Conservation (phyloP, 2,329 filamentous ascomycete species). For the Colletotrichum melonis region DNA sequence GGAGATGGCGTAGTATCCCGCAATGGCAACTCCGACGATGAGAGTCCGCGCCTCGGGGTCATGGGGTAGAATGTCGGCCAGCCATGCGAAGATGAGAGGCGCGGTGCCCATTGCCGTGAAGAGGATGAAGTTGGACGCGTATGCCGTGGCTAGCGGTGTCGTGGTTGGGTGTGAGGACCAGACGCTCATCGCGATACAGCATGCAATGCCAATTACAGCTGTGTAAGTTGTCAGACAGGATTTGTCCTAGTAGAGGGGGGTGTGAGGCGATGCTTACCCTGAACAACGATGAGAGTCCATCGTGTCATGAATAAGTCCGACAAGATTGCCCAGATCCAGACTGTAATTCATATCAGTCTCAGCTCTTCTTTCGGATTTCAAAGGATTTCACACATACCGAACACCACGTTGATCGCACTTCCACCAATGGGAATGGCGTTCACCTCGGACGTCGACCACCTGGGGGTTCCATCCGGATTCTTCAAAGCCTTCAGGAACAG, state of each 20-base stretch:
- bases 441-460: constrained; percentile 27
- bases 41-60: constrained; percentile 61
- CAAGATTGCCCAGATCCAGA: constrained; percentile 65
- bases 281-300: constrained; percentile 61
- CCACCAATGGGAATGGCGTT: constrained; percentile 31
- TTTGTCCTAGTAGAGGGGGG: background rate
- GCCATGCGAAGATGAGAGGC: constrained; percentile 63
- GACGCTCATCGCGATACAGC: constrained; percentile 63
- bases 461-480: constrained; percentile 33
- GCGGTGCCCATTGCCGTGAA: constrained; percentile 61
- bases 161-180: constrained; percentile 59
- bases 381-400: constrained; percentile 26
- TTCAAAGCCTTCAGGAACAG: constrained; percentile 32
- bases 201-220: constrained; percentile 57
- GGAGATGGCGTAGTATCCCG: constrained; percentile 60
- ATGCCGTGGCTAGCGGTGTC: constrained; percentile 57
- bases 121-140: constrained; percentile 63
- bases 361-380: background rate
- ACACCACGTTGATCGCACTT: constrained; percentile 31
- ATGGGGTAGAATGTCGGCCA: constrained; percentile 59
- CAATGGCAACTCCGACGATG: constrained; percentile 60
- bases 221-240: background rate
- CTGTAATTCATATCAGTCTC: constrained; percentile 39
- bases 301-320: constrained; percentile 61
- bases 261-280: constrained; percentile 44